Percentiles rank a stretch among this genome's conserved stretches.
Conservation (phyloP, 345 rosid genomes). For the Gossypium mustelinum region DNA sequence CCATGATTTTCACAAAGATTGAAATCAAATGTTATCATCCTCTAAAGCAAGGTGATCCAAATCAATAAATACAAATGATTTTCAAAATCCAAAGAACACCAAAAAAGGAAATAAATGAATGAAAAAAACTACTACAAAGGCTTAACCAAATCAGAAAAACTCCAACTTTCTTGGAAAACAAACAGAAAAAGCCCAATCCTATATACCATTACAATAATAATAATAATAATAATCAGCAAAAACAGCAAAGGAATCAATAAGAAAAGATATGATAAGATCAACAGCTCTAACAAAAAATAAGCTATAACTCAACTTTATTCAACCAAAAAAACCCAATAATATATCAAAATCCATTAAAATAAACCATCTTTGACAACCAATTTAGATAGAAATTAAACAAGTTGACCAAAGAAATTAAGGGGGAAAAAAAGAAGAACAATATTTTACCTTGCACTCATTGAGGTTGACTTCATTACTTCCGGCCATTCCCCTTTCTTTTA, state of each 20-base stretch:
- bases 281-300: constrained; percentile 14
- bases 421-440: background rate
- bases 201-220: background rate
- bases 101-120: background rate
- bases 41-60: constrained; percentile 14
- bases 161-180: constrained; percentile 4
- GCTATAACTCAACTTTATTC: background rate
- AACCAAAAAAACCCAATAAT: background rate
- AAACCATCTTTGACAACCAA: background rate
- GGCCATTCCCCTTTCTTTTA: constrained; percentile 41
- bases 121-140: background rate
- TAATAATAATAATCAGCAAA: background rate
- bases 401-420: background rate
- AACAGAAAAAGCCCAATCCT: background rate
- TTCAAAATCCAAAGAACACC: constrained; percentile 7
- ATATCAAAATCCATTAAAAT: background rate
- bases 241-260: background rate
- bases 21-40: constrained; percentile 16
- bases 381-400: background rate
- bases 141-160: constrained; percentile 5
- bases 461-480: constrained; percentile 61
- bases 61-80: constrained; percentile 7
- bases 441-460: constrained; percentile 67
- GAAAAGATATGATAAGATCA: constrained; percentile 11
- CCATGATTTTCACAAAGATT: background rate